Evolutionary conservation across 2,329 filamentous ascomycete species (phyloP), one percentile per base, ranked within the genome.

Genomic region (Xylariaceae sp.): DNA sequence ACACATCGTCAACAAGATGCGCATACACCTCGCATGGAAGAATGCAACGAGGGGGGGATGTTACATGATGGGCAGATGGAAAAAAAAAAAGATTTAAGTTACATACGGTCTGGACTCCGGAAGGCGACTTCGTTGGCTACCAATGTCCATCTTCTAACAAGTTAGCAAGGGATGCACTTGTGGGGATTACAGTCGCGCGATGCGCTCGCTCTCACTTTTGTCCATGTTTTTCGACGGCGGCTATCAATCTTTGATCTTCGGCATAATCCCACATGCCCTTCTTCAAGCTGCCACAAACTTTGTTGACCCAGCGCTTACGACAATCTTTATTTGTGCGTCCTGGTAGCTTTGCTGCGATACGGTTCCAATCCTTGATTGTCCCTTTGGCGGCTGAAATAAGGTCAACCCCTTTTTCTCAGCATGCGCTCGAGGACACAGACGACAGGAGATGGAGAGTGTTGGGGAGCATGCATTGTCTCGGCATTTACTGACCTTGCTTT

Each of bases 101-200:
- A 7, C 25, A n/a, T 29, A 29, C 25, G 25, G 14, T 29, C 25
- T 8, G 25, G 25, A 14, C 25, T 29, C 7, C 25, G 25, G 14
- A 29, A 29, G 25, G 8, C 25, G 14, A 29, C 25, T 7, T 29
- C 25, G 14, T 29, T 29, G 7, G 25, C 25, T 7, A 29, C 14
- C 25, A 29, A 29, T 29, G 25, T 29, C 25, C 25, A 29, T 14
- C 25, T 29, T 29, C n/a, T n/a, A 11, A n/a, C 14, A 22, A 21
- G 35, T 49, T 29, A 50, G 45, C 10, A 10, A 16, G 10, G 7
- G 16, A 35, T 35, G 8, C 12, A n/a, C n/a, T n/a, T n/a, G n/a
- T n/a, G n/a, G n/a, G 25, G 25, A 29, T 8, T 29, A 29, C 14
- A 8, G 25, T 29, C 25, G 14, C 8, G 14, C 7, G 8, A 29